Conservation (phyloP, 306 rosid genomes). For the Fragaria ananassa region DNA sequence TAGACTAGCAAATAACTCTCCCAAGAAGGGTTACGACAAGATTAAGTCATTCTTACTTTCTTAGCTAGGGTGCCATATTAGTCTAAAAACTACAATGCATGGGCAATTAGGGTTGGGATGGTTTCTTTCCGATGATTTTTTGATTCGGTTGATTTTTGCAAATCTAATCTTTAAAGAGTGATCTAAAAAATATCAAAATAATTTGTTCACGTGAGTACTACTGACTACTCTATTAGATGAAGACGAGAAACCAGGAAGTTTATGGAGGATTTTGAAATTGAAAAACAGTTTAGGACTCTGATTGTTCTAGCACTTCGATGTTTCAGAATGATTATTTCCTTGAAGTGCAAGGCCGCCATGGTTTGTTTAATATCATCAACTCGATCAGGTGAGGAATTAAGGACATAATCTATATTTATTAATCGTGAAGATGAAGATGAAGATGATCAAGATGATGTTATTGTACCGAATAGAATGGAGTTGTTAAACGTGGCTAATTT, state of each 20-base stretch:
- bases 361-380: not conserved
- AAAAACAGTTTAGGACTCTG: not conserved
- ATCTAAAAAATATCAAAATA: not conserved
- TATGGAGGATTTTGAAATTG: not conserved
- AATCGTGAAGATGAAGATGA: not conserved
- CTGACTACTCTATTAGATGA: not conserved
- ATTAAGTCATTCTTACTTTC: too few species aligned
- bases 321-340: not conserved
- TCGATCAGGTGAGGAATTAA: not conserved
- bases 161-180: not conserved
- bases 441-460: not conserved
- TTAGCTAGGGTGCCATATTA: too few species aligned
- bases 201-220: not conserved
- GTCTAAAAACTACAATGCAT: too few species aligned
- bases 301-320: not conserved
- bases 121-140: not conserved
- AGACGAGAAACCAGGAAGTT: not conserved
- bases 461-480: not conserved
- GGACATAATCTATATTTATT: not conserved
- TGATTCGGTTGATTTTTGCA: not conserved
- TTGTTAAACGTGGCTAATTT: slow-evolving; percentile 1
- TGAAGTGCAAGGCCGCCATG: not conserved
- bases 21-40: too few species aligned
- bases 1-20: too few species aligned
- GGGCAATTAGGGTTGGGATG: too few species aligned